These are phyloP conservation scores for Pseudogymnoascus sp. DNA, from an alignment of 2,329 filamentous ascomycete genomes.

Conservation along the genomic window DNA sequence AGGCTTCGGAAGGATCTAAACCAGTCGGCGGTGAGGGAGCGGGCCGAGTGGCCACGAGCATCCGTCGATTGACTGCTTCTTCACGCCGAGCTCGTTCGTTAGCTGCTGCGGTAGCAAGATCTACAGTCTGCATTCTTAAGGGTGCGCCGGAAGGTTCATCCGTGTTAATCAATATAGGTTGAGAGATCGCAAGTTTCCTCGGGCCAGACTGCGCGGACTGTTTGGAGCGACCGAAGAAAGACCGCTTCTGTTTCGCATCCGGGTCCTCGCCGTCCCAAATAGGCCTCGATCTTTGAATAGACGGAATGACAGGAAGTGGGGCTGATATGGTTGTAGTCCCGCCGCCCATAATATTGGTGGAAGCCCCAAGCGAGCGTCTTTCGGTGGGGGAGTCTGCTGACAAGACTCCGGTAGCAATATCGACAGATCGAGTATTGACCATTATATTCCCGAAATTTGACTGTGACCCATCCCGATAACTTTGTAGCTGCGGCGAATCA, in stretches of 20 bases:
- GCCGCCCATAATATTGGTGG: neutral
- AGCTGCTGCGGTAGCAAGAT: constrained; percentile 23
- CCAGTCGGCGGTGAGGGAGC: constrained; percentile 18
- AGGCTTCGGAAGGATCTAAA: constrained; percentile 16
- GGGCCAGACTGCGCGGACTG: constrained; percentile 18
- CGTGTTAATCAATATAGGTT: constrained; percentile 18
- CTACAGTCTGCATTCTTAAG: constrained; percentile 26
- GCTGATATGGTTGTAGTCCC: neutral
- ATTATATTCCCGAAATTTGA: neutral
- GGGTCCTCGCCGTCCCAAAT: neutral
- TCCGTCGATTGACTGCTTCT: constrained; percentile 18
- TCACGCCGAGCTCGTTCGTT: constrained; percentile 26
- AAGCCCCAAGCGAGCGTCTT: neutral
- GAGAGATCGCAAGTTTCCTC: constrained; percentile 24
- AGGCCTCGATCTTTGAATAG: constrained; percentile 9
- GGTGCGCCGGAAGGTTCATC: constrained; percentile 14
- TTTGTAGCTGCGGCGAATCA: constrained; percentile 15
- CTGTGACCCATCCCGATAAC: neutral
- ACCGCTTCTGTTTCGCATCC: constrained; percentile 17
- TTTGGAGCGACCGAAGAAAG: constrained; percentile 21
- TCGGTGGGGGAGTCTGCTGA: neutral
- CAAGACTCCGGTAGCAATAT: neutral
- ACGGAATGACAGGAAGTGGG: constrained; percentile 11
- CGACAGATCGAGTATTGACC: constrained; percentile 4
- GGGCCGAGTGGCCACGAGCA: constrained; percentile 18